phyloP scores from a whole-genome alignment of 306 rosid genomes.

The Vigna radiata region DNA sequence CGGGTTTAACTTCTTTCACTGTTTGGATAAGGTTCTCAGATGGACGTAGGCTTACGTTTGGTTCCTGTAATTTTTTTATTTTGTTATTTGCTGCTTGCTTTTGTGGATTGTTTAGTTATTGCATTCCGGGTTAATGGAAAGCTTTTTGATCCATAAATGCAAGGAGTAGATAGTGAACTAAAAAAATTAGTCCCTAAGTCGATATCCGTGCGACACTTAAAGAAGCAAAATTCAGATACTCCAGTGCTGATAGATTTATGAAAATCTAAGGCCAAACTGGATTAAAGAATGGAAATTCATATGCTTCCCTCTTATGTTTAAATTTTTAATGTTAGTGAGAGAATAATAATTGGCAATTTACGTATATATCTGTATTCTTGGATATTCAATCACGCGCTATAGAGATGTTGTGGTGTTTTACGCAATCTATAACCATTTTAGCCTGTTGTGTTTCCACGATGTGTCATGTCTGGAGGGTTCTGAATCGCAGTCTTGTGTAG shows the following conservation, averaged over 20 bases:
- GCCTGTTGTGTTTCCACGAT: neutral
- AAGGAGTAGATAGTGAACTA: neutral
- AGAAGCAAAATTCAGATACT: neutral
- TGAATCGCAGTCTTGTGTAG: neutral
- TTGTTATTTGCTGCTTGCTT: neutral
- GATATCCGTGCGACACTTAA: neutral
- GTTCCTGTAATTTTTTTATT: neutral
- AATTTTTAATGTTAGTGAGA: neutral
- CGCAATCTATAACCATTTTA: neutral
- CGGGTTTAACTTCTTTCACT: slow-evolving; percentile 7
- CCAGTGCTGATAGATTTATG: neutral
- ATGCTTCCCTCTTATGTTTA: neutral
- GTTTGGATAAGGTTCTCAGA: too few relatives aligned
- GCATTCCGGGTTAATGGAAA: neutral
- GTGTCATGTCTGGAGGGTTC: neutral
- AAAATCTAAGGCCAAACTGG: neutral
- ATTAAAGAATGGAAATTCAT: neutral
- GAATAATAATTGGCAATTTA: neutral
- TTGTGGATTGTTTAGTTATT: neutral
- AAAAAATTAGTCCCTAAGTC: neutral
- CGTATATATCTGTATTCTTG: neutral
- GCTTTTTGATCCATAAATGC: neutral
- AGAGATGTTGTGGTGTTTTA: too few relatives aligned
- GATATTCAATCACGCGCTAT: neutral
- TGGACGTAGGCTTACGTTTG: too few relatives aligned